A percentile compares a stretch with the other conserved stretches of the same genome.
Evolutionary conservation across 2,329 filamentous ascomycete genomes (phyloP).

Genomic region (Talaromyces sp.): DNA sequence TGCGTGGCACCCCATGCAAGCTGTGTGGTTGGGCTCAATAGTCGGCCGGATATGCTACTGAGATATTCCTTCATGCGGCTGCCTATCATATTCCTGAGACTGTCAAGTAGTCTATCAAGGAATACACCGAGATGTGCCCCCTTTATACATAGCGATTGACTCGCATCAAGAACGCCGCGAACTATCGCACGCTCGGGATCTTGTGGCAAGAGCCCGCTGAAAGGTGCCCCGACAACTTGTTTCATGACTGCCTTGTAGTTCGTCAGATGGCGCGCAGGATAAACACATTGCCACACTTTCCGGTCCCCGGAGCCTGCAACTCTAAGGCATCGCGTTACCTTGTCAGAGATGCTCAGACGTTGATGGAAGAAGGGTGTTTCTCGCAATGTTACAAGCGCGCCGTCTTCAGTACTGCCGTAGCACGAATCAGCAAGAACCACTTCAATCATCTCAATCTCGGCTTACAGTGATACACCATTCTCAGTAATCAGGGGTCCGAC

Average conservation of each 20-base stretch:
- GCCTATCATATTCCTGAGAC: conserved; percentile 23
- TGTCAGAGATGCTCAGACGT: not conserved
- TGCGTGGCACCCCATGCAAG: conserved; percentile 32
- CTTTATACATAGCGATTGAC: not conserved
- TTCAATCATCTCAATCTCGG: conserved; percentile 5
- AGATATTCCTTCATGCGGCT: conserved; percentile 31
- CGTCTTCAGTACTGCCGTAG: conserved; percentile 20
- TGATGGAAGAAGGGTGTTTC: conserved; percentile 19
- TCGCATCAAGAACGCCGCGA: conserved; percentile 25
- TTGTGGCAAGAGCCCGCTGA: conserved; percentile 29
- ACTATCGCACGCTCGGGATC: conserved; percentile 23
- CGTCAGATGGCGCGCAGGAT: not conserved
- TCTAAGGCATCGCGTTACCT: not conserved
- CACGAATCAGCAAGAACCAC: not conserved
- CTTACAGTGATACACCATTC: conserved; percentile 41
- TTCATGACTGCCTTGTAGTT: conserved; percentile 42
- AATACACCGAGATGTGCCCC: not conserved
- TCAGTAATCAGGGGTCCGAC: conserved; percentile 43
- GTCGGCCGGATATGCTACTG: conserved; percentile 27
- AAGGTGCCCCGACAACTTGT: conserved; percentile 40
- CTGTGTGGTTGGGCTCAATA: conserved; percentile 27
- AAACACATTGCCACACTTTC: conserved; percentile 19
- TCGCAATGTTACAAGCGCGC: conserved; percentile 19
- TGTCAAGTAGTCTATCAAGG: not conserved
- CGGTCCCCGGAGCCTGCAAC: conserved; percentile 4